phyloP scores from a whole-genome alignment of 306 rosid genomes.

The Medicago arabica region DNA sequence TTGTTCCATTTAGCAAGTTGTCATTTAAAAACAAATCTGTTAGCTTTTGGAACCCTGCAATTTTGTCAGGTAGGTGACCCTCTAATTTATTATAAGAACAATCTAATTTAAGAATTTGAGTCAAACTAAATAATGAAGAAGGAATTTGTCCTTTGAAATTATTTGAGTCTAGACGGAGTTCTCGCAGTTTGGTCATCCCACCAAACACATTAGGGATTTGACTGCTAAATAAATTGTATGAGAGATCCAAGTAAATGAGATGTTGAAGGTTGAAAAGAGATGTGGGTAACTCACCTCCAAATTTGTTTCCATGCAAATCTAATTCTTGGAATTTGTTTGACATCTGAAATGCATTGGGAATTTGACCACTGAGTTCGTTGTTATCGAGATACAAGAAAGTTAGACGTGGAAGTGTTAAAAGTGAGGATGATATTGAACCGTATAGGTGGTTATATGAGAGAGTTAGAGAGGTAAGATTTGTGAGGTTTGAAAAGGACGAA shows the following conservation, averaged over 20 bases:
- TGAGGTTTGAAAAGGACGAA: neutral
- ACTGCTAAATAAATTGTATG: neutral
- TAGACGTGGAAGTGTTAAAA: neutral
- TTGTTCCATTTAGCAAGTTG: no score
- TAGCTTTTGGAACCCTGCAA: neutral
- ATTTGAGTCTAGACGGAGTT: no score
- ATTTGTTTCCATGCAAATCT: neutral
- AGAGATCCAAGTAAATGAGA: neutral
- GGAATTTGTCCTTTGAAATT: no score
- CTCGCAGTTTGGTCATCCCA: no score
- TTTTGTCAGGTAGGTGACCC: constrained; percentile 4
- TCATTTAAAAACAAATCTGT: no score
- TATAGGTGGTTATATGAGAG: neutral
- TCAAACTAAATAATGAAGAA: neutral
- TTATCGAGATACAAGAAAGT: neutral
- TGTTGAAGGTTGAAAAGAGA: neutral
- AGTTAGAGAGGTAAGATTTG: neutral
- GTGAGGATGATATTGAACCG: neutral
- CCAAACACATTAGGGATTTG: neutral
- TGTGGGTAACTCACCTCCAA: neutral
- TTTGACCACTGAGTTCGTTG: neutral
- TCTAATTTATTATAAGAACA: neutral
- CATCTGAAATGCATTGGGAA: neutral
- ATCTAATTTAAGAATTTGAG: neutral
- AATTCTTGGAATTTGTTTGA: neutral